Base-by-base conservation (phyloP, 306 rosid species). In the Begonia loranthoides region DNA sequence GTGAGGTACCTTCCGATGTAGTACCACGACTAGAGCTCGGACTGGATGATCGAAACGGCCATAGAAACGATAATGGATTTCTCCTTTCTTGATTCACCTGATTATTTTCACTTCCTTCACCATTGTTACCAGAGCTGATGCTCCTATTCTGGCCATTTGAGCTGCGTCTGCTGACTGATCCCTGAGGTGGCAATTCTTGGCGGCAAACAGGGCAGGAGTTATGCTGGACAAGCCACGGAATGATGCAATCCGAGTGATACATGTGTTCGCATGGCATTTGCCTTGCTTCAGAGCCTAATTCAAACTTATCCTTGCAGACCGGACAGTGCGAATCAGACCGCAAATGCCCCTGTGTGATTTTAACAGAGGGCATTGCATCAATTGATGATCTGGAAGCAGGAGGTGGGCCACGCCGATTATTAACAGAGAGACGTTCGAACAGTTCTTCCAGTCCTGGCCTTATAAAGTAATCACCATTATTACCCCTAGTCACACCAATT, bases 151-250 rank as follows among this genome's bases (percentile, higher is more conserved):
- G 55, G 50, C 41, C 21, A 5, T 59, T 24, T 15, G 51, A 9
- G 58, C 8, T 15, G 39, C 22, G 65, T n/a, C 33, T 57, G 2
- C 65, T 43, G 5, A 41, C 65, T 5, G 44, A 40, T 22, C 43
- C 65, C n/a, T 43, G 65, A 4, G 51, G 51, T 1, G 65, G 65
- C 16, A 61, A 49, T 61, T 61, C 65, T 47, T 61, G 65, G 51
- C 65, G 65, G 24, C 65, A 61, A 14, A 61, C 65, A 0, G 65
- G 65, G 58, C 65, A 61, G 13, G 65, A 61, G 44, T 61, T 61
- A 51, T 61, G 65, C 51, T 61, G 65, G 13, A 61, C 45, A n/a
- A 61, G 52, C 65, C 65, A 61, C 43, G 65, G 65, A 41, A 51
- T 34, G 0, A 61, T 61, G 34, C 65, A 61, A 51, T 61, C 65